A percentile compares a stretch with the other conserved stretches of the same genome.
Conservation (phyloP, 441 rosid genomes). For the Theobroma grandiflorum region DNA sequence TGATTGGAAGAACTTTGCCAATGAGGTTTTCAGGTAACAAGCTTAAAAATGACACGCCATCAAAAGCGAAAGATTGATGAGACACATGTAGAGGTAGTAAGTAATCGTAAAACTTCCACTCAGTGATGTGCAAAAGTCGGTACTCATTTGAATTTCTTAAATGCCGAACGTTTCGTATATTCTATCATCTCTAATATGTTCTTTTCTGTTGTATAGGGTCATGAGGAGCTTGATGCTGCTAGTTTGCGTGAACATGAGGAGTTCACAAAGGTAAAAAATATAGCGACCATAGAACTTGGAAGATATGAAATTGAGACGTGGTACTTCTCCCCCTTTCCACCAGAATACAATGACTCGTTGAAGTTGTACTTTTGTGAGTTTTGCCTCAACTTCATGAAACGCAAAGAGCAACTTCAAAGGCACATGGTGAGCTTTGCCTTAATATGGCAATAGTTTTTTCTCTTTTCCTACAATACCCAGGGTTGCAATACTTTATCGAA, state of each 20-base stretch:
- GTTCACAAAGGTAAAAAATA: conserved; percentile 98
- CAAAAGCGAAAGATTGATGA: conserved; percentile 99
- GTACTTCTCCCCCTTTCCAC: conserved; percentile 99
- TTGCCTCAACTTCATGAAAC: conserved; percentile 98
- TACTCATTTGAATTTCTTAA: background rate
- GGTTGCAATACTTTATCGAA: background rate
- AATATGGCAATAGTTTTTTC: background rate
- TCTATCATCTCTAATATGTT: background rate
- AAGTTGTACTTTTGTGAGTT: conserved; percentile 99
- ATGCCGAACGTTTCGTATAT: background rate
- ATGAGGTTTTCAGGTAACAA: conserved; percentile 69
- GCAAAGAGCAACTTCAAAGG: conserved; percentile 99
- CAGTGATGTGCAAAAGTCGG: background rate
- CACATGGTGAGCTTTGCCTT: conserved; percentile 83
- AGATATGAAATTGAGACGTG: conserved; percentile 99
- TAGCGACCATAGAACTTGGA: conserved; percentile 98
- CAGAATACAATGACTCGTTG: conserved; percentile 93
- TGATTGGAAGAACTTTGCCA: conserved; percentile 12
- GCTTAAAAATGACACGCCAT: conserved; percentile 99
- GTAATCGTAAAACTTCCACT: background rate
- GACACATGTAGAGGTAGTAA: conserved; percentile 90
- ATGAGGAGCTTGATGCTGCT: conserved; percentile 99
- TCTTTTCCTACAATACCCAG: background rate
- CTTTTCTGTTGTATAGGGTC: conserved; percentile 59
- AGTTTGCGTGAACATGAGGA: conserved; percentile 99